These are phyloP conservation scores for Calonectria multiphialidica DNA, from an alignment of 2,329 filamentous ascomycete species.

Conservation along the genomic window DNA sequence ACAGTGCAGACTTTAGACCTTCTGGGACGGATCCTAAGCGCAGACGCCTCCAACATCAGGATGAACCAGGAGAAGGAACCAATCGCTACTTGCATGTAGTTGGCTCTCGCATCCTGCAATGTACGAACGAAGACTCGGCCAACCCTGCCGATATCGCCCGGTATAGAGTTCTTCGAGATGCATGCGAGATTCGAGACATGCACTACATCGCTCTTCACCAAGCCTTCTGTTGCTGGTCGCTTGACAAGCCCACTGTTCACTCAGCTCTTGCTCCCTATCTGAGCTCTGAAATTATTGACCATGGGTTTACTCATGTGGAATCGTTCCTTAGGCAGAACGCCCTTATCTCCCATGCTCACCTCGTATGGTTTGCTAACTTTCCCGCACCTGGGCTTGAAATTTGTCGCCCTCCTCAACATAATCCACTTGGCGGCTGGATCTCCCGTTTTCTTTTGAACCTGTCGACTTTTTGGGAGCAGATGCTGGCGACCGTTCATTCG, in stretches of 20 bases:
- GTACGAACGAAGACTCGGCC: slow-evolving; percentile 32
- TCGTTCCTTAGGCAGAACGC: slow-evolving; percentile 39
- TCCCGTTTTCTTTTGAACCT: slow-evolving; percentile 41
- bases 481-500: slow-evolving; percentile 21
- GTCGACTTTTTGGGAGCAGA: slow-evolving; percentile 33
- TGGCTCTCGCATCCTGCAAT: slow-evolving; percentile 37
- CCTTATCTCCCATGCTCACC: slow-evolving; percentile 34
- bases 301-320: slow-evolving; percentile 35
- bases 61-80: neutral
- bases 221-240: slow-evolving; percentile 69
- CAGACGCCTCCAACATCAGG: slow-evolving; percentile 22
- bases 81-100: slow-evolving; percentile 26
- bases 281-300: slow-evolving; percentile 29
- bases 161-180: slow-evolving; percentile 66
- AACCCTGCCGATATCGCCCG: slow-evolving; percentile 59
- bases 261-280: slow-evolving; percentile 30
- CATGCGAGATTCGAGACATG: slow-evolving; percentile 66
- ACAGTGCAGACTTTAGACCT: neutral
- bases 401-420: slow-evolving; percentile 11
- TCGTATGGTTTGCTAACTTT: slow-evolving; percentile 47
- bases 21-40: slow-evolving; percentile 23
- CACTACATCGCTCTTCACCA: slow-evolving; percentile 77
- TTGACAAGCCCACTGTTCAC: slow-evolving; percentile 51
- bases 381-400: slow-evolving; percentile 33
- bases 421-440: slow-evolving; percentile 25